Evolutionary conservation across 306 rosid species (phyloP), one percentile per base, ranked within the genome.

Genomic region (Prunus salicina): DNA sequence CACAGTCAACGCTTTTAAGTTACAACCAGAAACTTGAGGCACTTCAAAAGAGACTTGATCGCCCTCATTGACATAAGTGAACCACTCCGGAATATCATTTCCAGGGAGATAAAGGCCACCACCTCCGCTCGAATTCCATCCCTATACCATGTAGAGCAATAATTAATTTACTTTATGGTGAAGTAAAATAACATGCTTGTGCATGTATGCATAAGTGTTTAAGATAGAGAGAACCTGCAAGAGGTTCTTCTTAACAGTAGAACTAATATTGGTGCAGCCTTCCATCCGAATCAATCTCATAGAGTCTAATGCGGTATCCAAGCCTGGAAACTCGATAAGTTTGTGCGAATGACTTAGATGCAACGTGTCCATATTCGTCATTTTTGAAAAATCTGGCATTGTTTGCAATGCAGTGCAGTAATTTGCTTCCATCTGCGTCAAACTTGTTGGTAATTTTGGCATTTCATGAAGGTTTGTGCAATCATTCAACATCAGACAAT

Each of bases 41-140:
- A 79, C 45, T 6, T 79, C 73, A 12, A 72, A 52, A 20, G 22
- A 79, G 2, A 79, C 16, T 34, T 0, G 0, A 38, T 38, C 4
- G 1, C 82, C 82, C 38, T 79, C 67, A 6, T 19, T 34, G 6
- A 47, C 51, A 47, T 57, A 60, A 11, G 7, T 52, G 52, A 80
- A 74, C 79, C 72, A 80, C 7, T 75, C 77, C 0, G 79, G 79
- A 67, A 73, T 58, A 49, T 77, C 75, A 20, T 73, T 47, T 13
- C 79, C 79, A 2, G 76, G 79, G 25, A 73, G 28, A 67, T 32
- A 67, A 57, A 73, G 20, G 13, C 73, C 76, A 13, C 52, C 64
- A 34, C 28, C 51, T 60, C 69, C 76, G 60, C 12, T 9, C 13
- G 53, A 49, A 6, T 45, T 25, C 65, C 69, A 72, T 72, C 62